Conservation (phyloP, 129 eudicot species). For the Flaveria ramosissima region DNA sequence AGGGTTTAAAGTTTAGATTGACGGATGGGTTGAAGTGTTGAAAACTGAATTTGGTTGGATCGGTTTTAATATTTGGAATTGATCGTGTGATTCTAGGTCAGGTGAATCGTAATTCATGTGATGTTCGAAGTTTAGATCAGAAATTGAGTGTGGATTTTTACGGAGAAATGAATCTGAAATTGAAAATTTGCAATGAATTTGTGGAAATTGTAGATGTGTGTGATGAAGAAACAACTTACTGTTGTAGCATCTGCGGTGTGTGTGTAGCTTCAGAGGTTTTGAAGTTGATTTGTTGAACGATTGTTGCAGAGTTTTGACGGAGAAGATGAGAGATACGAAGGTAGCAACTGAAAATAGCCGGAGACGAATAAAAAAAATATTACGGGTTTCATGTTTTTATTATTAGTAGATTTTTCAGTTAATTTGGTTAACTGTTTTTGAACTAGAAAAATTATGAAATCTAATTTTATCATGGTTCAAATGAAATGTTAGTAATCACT, state of each 20-base stretch:
- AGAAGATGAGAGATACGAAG: constrained; percentile 11
- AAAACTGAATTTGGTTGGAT: constrained; percentile 10
- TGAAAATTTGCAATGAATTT: constrained; percentile 19
- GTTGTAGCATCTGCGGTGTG: constrained; percentile 19
- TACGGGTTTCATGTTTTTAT: too few relatives aligned
- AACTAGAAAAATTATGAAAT: too few relatives aligned
- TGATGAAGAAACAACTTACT: constrained; percentile 28
- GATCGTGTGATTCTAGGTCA: neutral
- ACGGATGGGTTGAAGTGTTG: constrained; percentile 1
- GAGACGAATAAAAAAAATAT: neutral
- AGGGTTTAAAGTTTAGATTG: constrained; percentile 5
- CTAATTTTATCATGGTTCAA: too few relatives aligned
- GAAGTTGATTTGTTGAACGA: constrained; percentile 23
- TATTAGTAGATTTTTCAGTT: too few relatives aligned
- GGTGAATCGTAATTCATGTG: constrained; percentile 19
- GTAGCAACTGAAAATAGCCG: constrained; percentile 3
- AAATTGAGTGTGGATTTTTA: neutral
- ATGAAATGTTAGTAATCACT: too few relatives aligned
- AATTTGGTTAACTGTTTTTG: too few relatives aligned
- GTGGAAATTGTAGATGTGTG: neutral
- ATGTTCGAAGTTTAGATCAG: constrained; percentile 23
- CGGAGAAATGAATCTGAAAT: constrained; percentile 16
- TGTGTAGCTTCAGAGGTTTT: constrained; percentile 7
- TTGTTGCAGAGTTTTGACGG: constrained; percentile 19
- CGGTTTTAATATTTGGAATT: constrained; percentile 5